Base-by-base conservation (phyloP, 2,329 filamentous ascomycete species). In the Ophiosphaerella herpotricha region DNA sequence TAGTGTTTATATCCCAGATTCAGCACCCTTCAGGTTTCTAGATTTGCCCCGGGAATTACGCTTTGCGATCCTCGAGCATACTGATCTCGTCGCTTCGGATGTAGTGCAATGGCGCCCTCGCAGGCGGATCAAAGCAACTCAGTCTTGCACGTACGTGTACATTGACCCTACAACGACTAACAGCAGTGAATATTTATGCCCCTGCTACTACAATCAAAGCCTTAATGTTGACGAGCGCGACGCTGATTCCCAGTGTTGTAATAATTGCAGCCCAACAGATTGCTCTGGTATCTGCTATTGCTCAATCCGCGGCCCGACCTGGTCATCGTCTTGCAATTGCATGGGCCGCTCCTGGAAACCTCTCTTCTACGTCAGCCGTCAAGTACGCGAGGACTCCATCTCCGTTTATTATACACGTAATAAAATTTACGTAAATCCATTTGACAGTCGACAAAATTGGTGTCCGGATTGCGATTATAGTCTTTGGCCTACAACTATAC, bases 1-100 rank as follows among this genome's bases (percentile, higher is more conserved):
- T 13, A 14, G 3, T 7, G 36, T 39, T 14, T 7, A 33, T 5
- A 29, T 16, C 21, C 7, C 5, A 26, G 9, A 7, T 11, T 7
- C 24, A 13, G 36, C 6, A 3, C 35, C 47, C 5, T 54, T 54
- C 37, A 39, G 47, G 5, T 54, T 50, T 33, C 45, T 48, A 8
- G 48, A 48, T 36, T 42, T 55, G 4, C 52, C 48, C 7, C 46
- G 29, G n/a, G 51, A 54, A 21, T 14, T 54, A 13, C 46, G 51
- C 4, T 47, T 40, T 13, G 14, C 37, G 8, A 50, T 54, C 14
- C 43, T 54, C 16, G 43, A 44, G n/a, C 42, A 37, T 21, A 47
- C 35, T 9, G 39, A 54, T 41, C 47, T 54, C 11, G 13, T 47
- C 21, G 40, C 43, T n/a, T 12, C 34, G 8, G 38, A 26, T 14